phyloP scores from a whole-genome alignment of 768 basidiomycete species.

The Boletus rubroflammeus region DNA sequence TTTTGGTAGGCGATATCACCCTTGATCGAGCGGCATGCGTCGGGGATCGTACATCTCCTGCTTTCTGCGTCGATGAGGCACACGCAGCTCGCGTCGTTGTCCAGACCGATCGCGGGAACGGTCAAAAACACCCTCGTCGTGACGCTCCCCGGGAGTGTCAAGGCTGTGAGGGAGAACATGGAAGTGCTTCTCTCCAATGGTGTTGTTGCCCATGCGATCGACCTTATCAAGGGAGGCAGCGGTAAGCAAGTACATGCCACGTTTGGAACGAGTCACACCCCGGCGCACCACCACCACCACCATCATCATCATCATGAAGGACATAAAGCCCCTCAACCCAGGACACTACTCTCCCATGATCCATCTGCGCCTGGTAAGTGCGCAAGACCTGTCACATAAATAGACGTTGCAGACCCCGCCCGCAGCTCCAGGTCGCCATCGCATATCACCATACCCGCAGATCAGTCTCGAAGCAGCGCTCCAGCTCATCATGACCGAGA shows the following conservation, averaged over 20 bases:
- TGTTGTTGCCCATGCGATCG: slow-evolving; percentile 67
- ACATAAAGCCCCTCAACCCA: slow-evolving; percentile 50
- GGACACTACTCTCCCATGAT: slow-evolving; percentile 62
- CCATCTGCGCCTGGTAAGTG: slow-evolving; percentile 61
- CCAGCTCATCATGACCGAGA: slow-evolving; percentile 47
- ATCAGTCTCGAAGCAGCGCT: slow-evolving; percentile 66
- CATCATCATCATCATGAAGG: slow-evolving; percentile 33
- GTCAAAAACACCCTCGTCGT: slow-evolving; percentile 63
- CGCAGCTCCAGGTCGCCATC: slow-evolving; percentile 65
- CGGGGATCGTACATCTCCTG: slow-evolving; percentile 75
- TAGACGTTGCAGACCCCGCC: background rate
- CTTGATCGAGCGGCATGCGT: slow-evolving; percentile 60
- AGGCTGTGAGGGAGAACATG: slow-evolving; percentile 79
- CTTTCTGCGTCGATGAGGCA: slow-evolving; percentile 63
- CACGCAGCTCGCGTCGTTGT: slow-evolving; percentile 78
- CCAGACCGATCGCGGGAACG: slow-evolving; percentile 79
- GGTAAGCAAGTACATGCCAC: slow-evolving; percentile 56
- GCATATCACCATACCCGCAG: slow-evolving; percentile 74
- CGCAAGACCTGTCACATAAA: background rate
- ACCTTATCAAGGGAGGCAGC: slow-evolving; percentile 65
- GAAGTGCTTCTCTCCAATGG: slow-evolving; percentile 54
- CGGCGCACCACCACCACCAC: slow-evolving; percentile 18
- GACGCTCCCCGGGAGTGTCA: slow-evolving; percentile 82
- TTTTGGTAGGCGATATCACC: slow-evolving; percentile 52
- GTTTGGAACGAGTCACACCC: slow-evolving; percentile 36